Evolutionary conservation across 2,329 filamentous ascomycete species (phyloP).

Genomic region (Lasiodiplodia sp.): DNA sequence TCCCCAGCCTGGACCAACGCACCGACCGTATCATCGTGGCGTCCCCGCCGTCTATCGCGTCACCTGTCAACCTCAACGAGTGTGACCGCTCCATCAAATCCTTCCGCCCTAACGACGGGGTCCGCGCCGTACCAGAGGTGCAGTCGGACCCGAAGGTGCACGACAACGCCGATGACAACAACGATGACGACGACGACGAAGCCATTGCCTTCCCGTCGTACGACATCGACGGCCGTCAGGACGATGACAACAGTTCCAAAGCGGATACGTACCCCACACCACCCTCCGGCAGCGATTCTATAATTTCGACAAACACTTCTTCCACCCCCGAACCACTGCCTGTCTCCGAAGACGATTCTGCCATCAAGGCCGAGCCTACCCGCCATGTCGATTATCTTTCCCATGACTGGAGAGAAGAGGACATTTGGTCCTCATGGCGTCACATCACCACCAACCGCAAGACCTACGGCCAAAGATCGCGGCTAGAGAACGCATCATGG

Average conservation of each 20-base stretch:
- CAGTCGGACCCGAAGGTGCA: slow-evolving; percentile 32
- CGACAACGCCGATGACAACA: background rate
- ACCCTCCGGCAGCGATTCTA: slow-evolving; percentile 63
- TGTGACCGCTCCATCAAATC: slow-evolving; percentile 64
- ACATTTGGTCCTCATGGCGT: slow-evolving; percentile 97
- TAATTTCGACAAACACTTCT: slow-evolving; percentile 49
- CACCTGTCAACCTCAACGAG: slow-evolving; percentile 38
- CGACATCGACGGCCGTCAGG: slow-evolving; percentile 37
- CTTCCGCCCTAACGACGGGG: slow-evolving; percentile 65
- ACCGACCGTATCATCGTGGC: slow-evolving; percentile 34
- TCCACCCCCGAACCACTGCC: slow-evolving; percentile 62
- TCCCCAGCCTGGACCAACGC: slow-evolving; percentile 42
- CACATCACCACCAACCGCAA: slow-evolving; percentile 83
- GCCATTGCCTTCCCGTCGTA: slow-evolving; percentile 57
- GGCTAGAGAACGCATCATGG: slow-evolving; percentile 96
- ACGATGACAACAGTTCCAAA: slow-evolving; percentile 33
- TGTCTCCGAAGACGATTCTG: slow-evolving; percentile 79
- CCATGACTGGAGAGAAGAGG: slow-evolving; percentile 91
- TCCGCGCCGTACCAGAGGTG: slow-evolving; percentile 65
- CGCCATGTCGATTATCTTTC: slow-evolving; percentile 95
- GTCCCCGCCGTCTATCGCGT: slow-evolving; percentile 10
- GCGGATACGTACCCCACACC: slow-evolving; percentile 55
- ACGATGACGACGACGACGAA: slow-evolving; percentile 51
- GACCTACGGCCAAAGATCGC: slow-evolving; percentile 79
- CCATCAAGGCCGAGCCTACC: slow-evolving; percentile 76